Evolutionary conservation across 352 stramenopile species (phyloP).

Genomic region (Phytophthora podocarpi): DNA sequence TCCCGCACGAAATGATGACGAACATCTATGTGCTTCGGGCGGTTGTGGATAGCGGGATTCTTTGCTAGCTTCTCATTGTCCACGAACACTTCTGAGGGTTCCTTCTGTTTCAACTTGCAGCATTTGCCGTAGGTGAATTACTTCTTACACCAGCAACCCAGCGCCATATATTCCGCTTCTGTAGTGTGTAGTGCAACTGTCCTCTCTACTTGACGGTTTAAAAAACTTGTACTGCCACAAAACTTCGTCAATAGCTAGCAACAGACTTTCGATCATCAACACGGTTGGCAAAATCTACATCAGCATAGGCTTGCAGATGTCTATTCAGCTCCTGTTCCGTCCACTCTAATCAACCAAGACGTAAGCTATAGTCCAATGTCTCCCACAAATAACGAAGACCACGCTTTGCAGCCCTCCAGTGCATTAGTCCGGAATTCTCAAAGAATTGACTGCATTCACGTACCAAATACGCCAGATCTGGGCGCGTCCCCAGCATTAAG

Average conservation of each 20-base stretch:
- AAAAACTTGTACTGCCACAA: conserved; percentile 22
- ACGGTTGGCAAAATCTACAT: conserved; percentile 27
- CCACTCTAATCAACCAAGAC: conserved; percentile 2
- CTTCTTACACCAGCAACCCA: conserved; percentile 32
- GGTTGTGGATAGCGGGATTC: conserved; percentile 19
- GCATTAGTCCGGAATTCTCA: conserved; percentile 16
- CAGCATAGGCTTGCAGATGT: conserved; percentile 10
- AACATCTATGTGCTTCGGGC: conserved; percentile 32
- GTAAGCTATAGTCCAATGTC: conserved; percentile 5
- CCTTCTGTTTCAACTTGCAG: conserved; percentile 10
- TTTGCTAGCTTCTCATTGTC: conserved; percentile 31
- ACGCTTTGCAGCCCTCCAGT: conserved; percentile 20
- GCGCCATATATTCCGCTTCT: too few species aligned
- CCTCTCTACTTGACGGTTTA: conserved; percentile 25
- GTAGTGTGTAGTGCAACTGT: conserved; percentile 33
- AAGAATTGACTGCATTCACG: conserved; percentile 26
- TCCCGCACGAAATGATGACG: conserved; percentile 23
- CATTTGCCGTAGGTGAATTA: conserved; percentile 29
- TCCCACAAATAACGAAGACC: conserved; percentile 9
- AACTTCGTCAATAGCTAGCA: conserved; percentile 21
- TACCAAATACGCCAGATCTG: conserved; percentile 17
- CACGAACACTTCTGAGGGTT: conserved; percentile 18
- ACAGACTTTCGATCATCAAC: conserved; percentile 30
- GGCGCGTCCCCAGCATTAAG: conserved; percentile 21
- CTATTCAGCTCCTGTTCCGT: background rate